Conservation (phyloP, 2,329 filamentous ascomycete species). For the Volutella citrinella region DNA sequence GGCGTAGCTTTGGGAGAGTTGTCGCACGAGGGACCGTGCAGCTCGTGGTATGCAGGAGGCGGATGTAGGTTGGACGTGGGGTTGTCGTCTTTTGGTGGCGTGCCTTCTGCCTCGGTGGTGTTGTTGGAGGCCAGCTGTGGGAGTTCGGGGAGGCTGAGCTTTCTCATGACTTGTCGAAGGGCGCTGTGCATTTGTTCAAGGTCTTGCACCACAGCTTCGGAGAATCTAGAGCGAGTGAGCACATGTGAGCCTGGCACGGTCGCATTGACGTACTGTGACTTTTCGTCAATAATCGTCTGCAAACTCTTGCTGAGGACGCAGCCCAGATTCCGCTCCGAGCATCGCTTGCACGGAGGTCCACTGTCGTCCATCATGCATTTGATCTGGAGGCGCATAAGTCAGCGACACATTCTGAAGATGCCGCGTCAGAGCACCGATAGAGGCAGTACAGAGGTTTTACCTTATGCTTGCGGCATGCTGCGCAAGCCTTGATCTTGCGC, state of each 20-base stretch:
- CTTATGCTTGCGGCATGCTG: conserved; percentile 40
- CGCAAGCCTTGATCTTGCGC: conserved; percentile 39
- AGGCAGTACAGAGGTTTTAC: no score
- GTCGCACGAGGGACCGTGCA: conserved; percentile 24
- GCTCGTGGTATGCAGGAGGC: conserved; percentile 15
- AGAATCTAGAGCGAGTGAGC: conserved; percentile 1
- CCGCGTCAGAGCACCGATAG: no score
- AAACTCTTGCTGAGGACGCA: conserved; percentile 40
- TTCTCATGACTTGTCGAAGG: conserved; percentile 22
- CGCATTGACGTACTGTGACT: conserved; percentile 30
- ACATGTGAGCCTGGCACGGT: neutral
- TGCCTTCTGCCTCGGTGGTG: conserved; percentile 18
- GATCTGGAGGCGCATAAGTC: conserved; percentile 25
- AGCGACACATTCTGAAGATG: no score
- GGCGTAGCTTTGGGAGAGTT: conserved; percentile 26
- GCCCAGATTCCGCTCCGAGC: conserved; percentile 32
- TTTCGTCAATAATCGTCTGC: conserved; percentile 40
- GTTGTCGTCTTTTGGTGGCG: conserved; percentile 19
- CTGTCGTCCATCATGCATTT: conserved; percentile 40
- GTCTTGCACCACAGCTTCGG: conserved; percentile 21
- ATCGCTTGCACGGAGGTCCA: conserved; percentile 37
- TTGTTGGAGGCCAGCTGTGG: conserved; percentile 19
- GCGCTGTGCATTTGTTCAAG: conserved; percentile 24
- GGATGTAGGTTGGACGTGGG: conserved; percentile 6
- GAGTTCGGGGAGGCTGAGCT: conserved; percentile 22